Conservation (phyloP, 257 asterid species). For the Eustoma russellianum region DNA sequence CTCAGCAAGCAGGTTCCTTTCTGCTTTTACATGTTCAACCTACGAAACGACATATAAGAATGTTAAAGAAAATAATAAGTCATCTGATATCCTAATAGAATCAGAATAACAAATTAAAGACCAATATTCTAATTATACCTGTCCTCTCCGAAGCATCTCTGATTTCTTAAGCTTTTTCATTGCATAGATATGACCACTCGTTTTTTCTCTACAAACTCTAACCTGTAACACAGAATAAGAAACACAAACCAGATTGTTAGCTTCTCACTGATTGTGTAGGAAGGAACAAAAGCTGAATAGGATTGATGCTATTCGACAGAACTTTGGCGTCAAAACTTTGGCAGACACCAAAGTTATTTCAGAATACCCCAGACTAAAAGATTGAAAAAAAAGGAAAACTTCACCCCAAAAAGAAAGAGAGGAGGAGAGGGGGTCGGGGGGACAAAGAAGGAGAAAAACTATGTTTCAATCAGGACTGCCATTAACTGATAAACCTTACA, state of each 20-base stretch:
- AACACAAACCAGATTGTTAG: not conserved
- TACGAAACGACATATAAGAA: constrained; percentile 26
- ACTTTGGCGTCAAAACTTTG: not conserved
- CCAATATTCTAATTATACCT: constrained; percentile 44
- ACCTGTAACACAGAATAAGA: constrained; percentile 44
- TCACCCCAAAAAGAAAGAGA: no score
- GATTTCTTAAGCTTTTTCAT: constrained; percentile 98
- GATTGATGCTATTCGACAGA: not conserved
- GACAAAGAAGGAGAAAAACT: no score
- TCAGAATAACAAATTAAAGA: constrained; percentile 13
- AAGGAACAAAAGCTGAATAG: not conserved
- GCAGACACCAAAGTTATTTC: not conserved
- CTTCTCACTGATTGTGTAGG: not conserved
- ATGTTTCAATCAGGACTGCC: no score
- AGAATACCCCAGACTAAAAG: not conserved
- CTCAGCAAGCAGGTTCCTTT: constrained; percentile 92
- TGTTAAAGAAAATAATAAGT: constrained; percentile 15
- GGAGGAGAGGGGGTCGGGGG: no score
- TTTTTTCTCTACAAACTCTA: constrained; percentile 88
- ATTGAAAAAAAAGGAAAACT: no score
- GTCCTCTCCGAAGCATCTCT: constrained; percentile 99
- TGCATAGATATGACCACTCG: constrained; percentile 80
- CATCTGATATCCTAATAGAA: constrained; percentile 5
- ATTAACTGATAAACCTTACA: no score
- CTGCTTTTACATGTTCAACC: constrained; percentile 99